Conservation (phyloP, 805 yeast genomes). For the Candida easanensis region DNA sequence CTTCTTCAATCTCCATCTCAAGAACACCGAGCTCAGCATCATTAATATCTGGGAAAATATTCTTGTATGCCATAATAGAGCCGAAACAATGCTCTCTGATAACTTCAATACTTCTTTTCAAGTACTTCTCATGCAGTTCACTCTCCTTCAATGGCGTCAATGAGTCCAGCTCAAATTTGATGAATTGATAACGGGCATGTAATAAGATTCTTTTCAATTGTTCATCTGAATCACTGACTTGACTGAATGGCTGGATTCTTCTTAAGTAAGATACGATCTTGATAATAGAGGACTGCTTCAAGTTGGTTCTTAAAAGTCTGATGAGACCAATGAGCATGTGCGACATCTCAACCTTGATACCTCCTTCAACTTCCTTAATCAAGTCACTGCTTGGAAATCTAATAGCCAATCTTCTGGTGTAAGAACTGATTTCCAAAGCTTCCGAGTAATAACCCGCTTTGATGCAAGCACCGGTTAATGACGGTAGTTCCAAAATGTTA, state of each 20-base stretch:
- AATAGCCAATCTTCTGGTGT: slow-evolving; percentile 63
- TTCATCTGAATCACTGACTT: slow-evolving; percentile 24
- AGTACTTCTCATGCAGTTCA: slow-evolving; percentile 53
- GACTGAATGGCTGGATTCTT: slow-evolving; percentile 56
- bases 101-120: slow-evolving; percentile 79
- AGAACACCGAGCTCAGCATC: slow-evolving; percentile 23
- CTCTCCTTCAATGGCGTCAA: slow-evolving; percentile 53
- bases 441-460: slow-evolving; percentile 85
- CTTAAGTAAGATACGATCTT: slow-evolving; percentile 76
- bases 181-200: slow-evolving; percentile 66
- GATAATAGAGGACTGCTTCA: slow-evolving; percentile 74
- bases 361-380: slow-evolving; percentile 46
- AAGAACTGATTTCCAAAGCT: slow-evolving; percentile 78
- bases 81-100: slow-evolving; percentile 81
- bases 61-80: slow-evolving; percentile 61
- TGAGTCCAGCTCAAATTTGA: slow-evolving; percentile 56
- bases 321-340: slow-evolving; percentile 72
- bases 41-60: slow-evolving; percentile 51
- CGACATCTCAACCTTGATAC: slow-evolving; percentile 54
- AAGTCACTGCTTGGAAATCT: slow-evolving; percentile 63
- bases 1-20: slow-evolving; percentile 8
- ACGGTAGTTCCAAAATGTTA: slow-evolving; percentile 81
- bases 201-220: slow-evolving; percentile 56
- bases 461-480: slow-evolving; percentile 80
- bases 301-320: slow-evolving; percentile 65